Evolutionary conservation across 2,329 filamentous ascomycete genomes (phyloP).

Genomic region (Botrytis sinoallii): DNA sequence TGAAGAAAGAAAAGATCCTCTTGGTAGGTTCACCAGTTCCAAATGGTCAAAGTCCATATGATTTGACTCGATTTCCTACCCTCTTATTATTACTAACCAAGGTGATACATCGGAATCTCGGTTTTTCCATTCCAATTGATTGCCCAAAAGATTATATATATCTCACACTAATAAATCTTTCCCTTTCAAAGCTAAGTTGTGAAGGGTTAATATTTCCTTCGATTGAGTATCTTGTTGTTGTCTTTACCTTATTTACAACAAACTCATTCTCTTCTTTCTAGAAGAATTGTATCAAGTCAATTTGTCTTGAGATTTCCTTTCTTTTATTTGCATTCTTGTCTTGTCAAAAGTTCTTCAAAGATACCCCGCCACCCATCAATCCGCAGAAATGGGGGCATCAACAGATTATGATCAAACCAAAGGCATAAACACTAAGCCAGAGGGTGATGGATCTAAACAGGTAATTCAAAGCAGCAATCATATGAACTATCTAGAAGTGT

Average conservation of each 20-base stretch:
- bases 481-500: constrained; percentile 19
- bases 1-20: not conserved
- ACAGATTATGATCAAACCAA: constrained; percentile 29
- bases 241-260: not conserved
- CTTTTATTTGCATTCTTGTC: not conserved
- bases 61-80: not conserved
- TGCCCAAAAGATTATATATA: not conserved
- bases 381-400: constrained; percentile 29
- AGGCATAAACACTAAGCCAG: constrained; percentile 33
- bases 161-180: constrained; percentile 4
- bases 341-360: not conserved
- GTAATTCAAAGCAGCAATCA: constrained; percentile 24
- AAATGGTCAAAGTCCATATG: not conserved
- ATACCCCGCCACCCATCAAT: constrained; percentile 13
- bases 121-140: constrained; percentile 6
- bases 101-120: constrained; percentile 12
- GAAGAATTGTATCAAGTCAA: constrained; percentile 5
- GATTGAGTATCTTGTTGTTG: not conserved
- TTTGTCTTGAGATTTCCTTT: constrained; percentile 4
- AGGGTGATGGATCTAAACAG: constrained; percentile 27
- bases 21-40: not conserved
- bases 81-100: constrained; percentile 2
- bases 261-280: not conserved
- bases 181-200: constrained; percentile 14
- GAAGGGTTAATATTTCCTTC: constrained; percentile 13